Evolutionary conservation across 176 grass and related monocot species (phyloP), one percentile per base, ranked within the genome.

Genomic region (Oryza officinalis): DNA sequence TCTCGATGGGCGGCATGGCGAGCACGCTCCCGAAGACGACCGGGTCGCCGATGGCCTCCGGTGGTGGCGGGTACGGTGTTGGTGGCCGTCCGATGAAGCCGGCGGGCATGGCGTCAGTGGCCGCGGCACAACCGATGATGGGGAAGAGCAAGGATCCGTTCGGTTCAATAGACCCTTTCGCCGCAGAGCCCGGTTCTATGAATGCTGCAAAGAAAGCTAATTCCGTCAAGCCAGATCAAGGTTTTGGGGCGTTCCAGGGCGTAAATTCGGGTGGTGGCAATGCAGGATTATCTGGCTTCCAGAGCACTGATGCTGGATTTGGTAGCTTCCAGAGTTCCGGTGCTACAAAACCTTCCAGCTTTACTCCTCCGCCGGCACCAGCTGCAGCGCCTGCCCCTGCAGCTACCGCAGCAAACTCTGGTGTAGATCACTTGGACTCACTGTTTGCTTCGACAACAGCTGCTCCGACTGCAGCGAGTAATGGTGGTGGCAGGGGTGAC

Each of bases 1-100:
- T 96, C 87, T 94, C 87, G 63, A 94, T 94, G 96, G 88, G 85
- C n/a, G 91, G 91, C 49, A 61, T 99, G 82, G 85, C 89, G 8
- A 88, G 91, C 79, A 81, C 96, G 30, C 87, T 99, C 38, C 96
- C 91, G 38, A 92, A 88, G 79, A 79, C 91, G 8, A 82, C 93
- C 18, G 78, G 22, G 64, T 81, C 80, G 6, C 85, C 65, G 30
- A 88, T 82, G 69, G 77, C 77, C 31, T 37, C 83, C 64, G 72
- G 75, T 67, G 79, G 75, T 67, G 79, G 75, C 45, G 80, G 88
- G 13, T 84, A 72, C 81, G 32, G 85, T 40, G 69, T 83, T 23
- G 90, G 92, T 78, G 86, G 81, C 63, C 78, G 81, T 27, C 91
- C 89, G 47, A 89, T 93, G 84, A 98, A 91, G 70, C 88, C 91